phyloP scores from a whole-genome alignment of 768 basidiomycete genomes.

The Panaeolus cyanescens region DNA sequence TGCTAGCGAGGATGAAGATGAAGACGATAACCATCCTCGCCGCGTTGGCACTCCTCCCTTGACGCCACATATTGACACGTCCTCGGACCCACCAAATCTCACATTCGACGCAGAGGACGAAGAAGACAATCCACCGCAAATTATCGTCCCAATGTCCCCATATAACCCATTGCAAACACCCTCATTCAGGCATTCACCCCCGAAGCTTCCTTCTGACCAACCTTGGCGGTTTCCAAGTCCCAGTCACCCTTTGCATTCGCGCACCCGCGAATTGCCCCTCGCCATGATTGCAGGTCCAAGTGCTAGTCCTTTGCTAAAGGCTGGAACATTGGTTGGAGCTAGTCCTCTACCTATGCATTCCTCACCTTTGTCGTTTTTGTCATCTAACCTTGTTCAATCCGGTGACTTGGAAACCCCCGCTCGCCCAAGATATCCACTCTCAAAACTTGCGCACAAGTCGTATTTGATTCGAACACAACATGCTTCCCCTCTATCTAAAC shows the following conservation, averaged over 20 bases:
- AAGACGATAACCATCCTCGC: conserved; percentile 16
- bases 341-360: conserved; percentile 33
- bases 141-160: conserved; percentile 62
- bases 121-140: conserved; percentile 28
- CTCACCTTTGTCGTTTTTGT: conserved; percentile 33
- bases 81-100: conserved; percentile 29
- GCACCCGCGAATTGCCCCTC: conserved; percentile 63
- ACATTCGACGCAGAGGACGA: conserved; percentile 22
- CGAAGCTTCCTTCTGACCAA: conserved; percentile 74
- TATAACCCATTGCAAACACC: conserved; percentile 78
- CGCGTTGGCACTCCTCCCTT: conserved; percentile 36
- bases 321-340: conserved; percentile 21
- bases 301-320: conserved; percentile 47
- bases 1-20: conserved; percentile 18
- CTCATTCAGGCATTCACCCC: conserved; percentile 76
- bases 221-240: conserved; percentile 84
- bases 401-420: conserved; percentile 19
- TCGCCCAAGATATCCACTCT: conserved; percentile 12
- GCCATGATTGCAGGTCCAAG: conserved; percentile 60
- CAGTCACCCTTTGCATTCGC: conserved; percentile 73
- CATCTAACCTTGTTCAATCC: conserved; percentile 12
- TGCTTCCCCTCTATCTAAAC: conserved; percentile 35
- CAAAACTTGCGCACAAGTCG: conserved; percentile 14
- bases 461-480: conserved; percentile 13
- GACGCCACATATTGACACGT: conserved; percentile 30